Conservation (phyloP, 805 yeast species). For the Ogataea glucozyma region DNA sequence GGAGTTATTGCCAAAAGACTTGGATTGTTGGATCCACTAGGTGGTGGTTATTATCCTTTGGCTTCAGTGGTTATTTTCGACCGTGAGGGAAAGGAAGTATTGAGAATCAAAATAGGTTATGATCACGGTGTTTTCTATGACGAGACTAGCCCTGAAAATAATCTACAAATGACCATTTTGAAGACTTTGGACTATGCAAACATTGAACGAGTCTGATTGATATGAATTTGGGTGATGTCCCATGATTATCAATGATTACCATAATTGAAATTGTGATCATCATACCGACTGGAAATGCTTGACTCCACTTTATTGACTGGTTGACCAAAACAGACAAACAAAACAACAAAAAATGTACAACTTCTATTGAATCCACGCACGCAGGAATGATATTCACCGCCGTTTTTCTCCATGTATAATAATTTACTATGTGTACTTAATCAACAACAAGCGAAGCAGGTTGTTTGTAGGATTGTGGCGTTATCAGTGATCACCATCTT, state of each 20-base stretch:
- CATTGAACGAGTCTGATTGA: too few species aligned
- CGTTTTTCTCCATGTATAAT: conserved; percentile 1
- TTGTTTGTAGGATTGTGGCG: too few species aligned
- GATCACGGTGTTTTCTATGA: conserved; percentile 26
- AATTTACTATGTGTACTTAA: conserved; percentile 3
- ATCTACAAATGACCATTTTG: conserved; percentile 19
- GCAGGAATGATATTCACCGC: too few species aligned
- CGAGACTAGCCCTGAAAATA: conserved; percentile 11
- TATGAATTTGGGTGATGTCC: too few species aligned
- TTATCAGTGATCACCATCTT: too few species aligned
- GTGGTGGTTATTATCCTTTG: conserved; percentile 38
- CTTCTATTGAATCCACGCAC: too few species aligned
- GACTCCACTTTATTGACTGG: too few species aligned
- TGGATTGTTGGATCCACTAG: conserved; percentile 34
- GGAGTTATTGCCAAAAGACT: conserved; percentile 30
- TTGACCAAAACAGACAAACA: not conserved
- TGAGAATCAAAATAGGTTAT: conserved; percentile 29
- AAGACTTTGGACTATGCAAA: conserved; percentile 20
- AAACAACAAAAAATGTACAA: too few species aligned
- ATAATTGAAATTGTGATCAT: too few species aligned
- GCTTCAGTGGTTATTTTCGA: conserved; percentile 33
- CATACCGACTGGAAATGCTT: too few species aligned
- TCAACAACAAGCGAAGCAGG: too few species aligned
- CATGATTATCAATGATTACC: too few species aligned
- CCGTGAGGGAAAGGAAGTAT: conserved; percentile 24